Conservation (phyloP, 139 green algal genomes). For the Picochlorum sp. region DNA sequence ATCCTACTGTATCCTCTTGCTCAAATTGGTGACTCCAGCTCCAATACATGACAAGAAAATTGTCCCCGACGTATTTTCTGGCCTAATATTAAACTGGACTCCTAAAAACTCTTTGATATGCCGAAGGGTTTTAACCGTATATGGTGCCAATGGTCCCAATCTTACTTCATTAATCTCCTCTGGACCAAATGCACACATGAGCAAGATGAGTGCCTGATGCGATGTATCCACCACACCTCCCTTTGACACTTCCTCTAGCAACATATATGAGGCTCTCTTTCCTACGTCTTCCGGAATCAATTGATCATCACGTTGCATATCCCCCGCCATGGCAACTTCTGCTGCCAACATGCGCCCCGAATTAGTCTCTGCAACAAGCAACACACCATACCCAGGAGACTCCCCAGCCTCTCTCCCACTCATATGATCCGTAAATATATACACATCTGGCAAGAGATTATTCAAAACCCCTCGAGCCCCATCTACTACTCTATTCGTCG, state of each 20-base stretch:
- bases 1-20: conserved; percentile 33
- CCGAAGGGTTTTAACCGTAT: conserved; percentile 77
- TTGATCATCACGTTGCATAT: conserved; percentile 12
- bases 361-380: conserved; percentile 94
- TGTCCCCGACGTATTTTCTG: conserved; percentile 75
- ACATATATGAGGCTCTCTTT: conserved; percentile 46
- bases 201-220: conserved; percentile 74
- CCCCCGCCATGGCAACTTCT: conserved; percentile 35
- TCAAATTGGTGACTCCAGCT: conserved; percentile 77
- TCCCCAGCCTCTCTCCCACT: conserved; percentile 49
- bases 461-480: conserved; percentile 83
- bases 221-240: conserved; percentile 82
- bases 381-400: conserved; percentile 88
- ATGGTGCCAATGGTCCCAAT: conserved; percentile 79
- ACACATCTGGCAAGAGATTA: conserved; percentile 89
- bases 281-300: conserved; percentile 84
- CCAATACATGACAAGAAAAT: conserved; percentile 90
- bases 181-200: conserved; percentile 78
- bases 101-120: conserved; percentile 83
- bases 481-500: conserved; percentile 85
- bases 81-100: conserved; percentile 78
- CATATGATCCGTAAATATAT: conserved; percentile 96
- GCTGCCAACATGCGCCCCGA: conserved; percentile 67
- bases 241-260: conserved; percentile 82
- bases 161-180: conserved; percentile 75